Conservation (phyloP, 495 filamentous ascomycete genomes). For the Rusavskia elegans region DNA sequence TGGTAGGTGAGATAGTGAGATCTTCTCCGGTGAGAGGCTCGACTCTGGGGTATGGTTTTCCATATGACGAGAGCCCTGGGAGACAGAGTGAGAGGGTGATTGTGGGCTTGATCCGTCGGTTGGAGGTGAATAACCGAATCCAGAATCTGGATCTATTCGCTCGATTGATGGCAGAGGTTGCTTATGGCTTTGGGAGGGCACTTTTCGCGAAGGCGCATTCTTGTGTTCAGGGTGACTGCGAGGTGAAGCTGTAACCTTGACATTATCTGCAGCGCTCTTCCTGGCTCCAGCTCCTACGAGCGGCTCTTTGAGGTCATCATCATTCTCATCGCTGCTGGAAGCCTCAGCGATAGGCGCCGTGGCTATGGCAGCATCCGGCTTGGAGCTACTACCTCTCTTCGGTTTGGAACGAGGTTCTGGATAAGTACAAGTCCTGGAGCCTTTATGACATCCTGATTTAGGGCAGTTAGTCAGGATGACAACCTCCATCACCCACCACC, state of each 20-base stretch:
- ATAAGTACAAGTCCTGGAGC: slow-evolving; percentile 69
- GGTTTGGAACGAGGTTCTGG: slow-evolving; percentile 43
- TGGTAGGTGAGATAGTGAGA: slow-evolving; percentile 20
- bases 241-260: slow-evolving; percentile 42
- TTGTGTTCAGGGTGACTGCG: slow-evolving; percentile 41
- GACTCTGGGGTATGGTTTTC: not conserved
- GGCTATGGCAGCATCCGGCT: slow-evolving; percentile 19
- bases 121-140: slow-evolving; percentile 26
- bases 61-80: slow-evolving; percentile 4
- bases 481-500: slow-evolving; percentile 5
- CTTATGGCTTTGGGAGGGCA: slow-evolving; percentile 10
- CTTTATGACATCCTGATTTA: slow-evolving; percentile 60
- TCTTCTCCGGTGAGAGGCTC: slow-evolving; percentile 3
- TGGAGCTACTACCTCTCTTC: slow-evolving; percentile 26
- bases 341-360: slow-evolving; percentile 19
- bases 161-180: slow-evolving; percentile 25
- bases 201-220: slow-evolving; percentile 10
- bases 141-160: slow-evolving; percentile 19
- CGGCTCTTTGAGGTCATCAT: slow-evolving; percentile 22
- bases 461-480: slow-evolving; percentile 11
- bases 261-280: not conserved
- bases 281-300: not conserved
- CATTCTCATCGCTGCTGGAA: slow-evolving; percentile 33
- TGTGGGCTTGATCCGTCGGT: slow-evolving; percentile 19
- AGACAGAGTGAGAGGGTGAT: slow-evolving; percentile 1